Base-by-base conservation (phyloP, 345 rosid genomes). In the Pugionium cornutum region DNA sequence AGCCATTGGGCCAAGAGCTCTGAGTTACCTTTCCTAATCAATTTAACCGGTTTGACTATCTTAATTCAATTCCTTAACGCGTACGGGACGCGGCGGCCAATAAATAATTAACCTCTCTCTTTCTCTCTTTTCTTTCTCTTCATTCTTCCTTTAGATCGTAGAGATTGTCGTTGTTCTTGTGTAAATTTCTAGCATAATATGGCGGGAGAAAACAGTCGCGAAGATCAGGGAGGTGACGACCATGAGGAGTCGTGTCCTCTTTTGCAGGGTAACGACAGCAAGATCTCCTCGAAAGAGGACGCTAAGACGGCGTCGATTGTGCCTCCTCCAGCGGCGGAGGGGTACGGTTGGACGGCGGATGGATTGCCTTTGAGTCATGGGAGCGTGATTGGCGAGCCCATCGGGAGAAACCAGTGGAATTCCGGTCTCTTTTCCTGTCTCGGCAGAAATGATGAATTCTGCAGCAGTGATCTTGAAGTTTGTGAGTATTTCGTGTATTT, bases 391-490 rank as follows among this genome's bases (percentile, higher is more conserved):
- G 98, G 98, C 4, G 98, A 92, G 76, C 94, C 94, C 4, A 74
- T 88, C 79, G 84, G 74, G 4, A 82, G 98, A 64, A 59, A 75
- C 28, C 96, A 75, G 61, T 89, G 98, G 98, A 74, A 77, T 68
- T 88, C 98, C 8, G 30, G 84, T 77, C 77, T 88, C 41, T 77
- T 79, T 32, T 66, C 90, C 53, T 92, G 97, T 64, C 82, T 92
- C 30, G 98, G 96, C 25, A 92, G 89, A 31, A 86, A 85, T 71
- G 98, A 92, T 54, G 94, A 89, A 52, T 89, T 92, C 76, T 89
- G 97, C 68, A 83, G 98, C 86, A 92, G 98, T 90, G 98, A 92
- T 77, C 81, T 92, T 62, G 97, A 92, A 89, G 97, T 89, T 82
- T 92, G 97, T 92, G 74, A 87, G 98, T 86, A 25, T 30, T 44